Evolutionary conservation across 2,329 filamentous ascomycete genomes (phyloP), one percentile per base, ranked within the genome.

Genomic region (Onygena corvina): DNA sequence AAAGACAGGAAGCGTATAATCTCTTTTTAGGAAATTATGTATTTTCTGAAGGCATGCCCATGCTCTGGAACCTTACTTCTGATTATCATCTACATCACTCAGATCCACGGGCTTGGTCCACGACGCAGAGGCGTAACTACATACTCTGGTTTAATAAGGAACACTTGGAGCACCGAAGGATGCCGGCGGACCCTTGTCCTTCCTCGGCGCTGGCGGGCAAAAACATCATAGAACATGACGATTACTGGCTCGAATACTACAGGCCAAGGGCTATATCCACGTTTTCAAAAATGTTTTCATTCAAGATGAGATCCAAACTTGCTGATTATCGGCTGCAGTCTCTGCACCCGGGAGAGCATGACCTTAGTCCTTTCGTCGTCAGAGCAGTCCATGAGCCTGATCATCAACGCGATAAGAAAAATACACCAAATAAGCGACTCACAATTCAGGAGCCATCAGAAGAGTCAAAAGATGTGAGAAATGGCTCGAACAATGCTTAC

Each of bases 211-310:
- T 42, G 12, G 59, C 64, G 3, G 64, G 63, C 46, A 61, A 62
- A 4, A 54, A 61, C 64, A 54, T 63, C 58, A 69, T 74, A 2
- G 79, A 76, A 52, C 87, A 86, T 52, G 90, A 96, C 61, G 88
- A 96, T 64, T 98, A 94, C 66, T 98, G 92, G 92, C 73, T 92
- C 5, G 92, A 98, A 63, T 96, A 95, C 64, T 98, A 98, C 63
- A 81, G 89, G 11, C 92, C 92, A 0, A 76, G 86, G 5, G 86
- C 85, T 0, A 70, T 96, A 1, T 94, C 92, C 0, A 92, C 87
- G 0, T 87, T 96, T 56, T 77, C 82, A 11, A 98, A 95, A 62
- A 84, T 95, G 63, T 95, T 94, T 62, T 80, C 87, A 0, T 94
- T 85, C 67, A 88, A 86, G 61, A 86, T 96, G 76, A 94, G 90